Evolutionary conservation across 768 basidiomycete species (phyloP), one percentile per base, ranked within the genome.

Genomic region (Naganishia randhawae): DNA sequence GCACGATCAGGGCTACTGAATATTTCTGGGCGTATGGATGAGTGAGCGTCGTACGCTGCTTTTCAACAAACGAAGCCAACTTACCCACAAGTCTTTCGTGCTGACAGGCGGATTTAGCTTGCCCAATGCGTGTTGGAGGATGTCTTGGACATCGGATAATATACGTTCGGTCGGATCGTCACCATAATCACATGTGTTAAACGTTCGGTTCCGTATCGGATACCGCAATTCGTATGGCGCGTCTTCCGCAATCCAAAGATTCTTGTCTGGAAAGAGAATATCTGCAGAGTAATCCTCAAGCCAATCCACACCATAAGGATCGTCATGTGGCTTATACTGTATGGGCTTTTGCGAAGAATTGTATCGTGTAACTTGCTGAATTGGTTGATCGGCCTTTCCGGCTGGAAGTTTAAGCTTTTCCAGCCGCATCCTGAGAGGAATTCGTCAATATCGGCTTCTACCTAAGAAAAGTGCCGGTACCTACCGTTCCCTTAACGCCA

Each of bases 221-320:
- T 89, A 90, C 57, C 88, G 83, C 50, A 95, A 82, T n/a, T 81
- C 81, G 74, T 89, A 97, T 16, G 86, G 87, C 41, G 88, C 83
- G 16, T 81, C 80, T 54, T 84, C 82, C 14, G 92, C 90, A 37
- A 79, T 41, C 63, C 75, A 66, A 29, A 79, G 51, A 1, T 75
- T 74, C 74, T 76, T 27, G 27, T 33, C 45, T 45, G 65, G 25
- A n/a, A 62, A 39, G 1, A 39, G 54, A 22, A 52, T 50, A 71
- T 71, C 52, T 72, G 73, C 45, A 73, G 77, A 41, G 62, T 66
- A 81, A 87, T 84, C 66, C 90, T 85, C 84, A 32, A 92, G 87
- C 94, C 94, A 98, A 57, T 94, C 89, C 11, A 91, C 84, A 50
- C 86, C 83, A 76, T 86, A 89, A 13, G 88, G 87, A 75, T 95